Evolutionary conservation across 257 asterid species (phyloP).

Genomic region (Rubia yunnanensis): DNA sequence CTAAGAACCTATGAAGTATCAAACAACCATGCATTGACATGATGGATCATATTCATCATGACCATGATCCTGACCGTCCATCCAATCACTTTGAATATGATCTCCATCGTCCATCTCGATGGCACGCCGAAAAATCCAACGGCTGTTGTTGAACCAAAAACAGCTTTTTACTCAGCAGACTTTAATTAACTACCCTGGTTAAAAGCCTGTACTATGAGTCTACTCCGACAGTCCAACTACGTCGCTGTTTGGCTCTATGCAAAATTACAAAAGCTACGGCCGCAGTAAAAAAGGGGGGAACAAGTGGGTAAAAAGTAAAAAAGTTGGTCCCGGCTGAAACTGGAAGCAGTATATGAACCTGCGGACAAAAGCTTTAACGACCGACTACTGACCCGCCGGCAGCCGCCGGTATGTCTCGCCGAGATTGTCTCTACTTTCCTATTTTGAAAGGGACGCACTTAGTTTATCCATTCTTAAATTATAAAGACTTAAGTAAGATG

Average conservation of each 20-base stretch:
- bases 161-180: neutral
- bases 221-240: too few species aligned
- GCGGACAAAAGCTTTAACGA: constrained; percentile 13
- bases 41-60: neutral
- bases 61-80: neutral
- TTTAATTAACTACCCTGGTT: constrained; percentile 2
- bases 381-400: constrained; percentile 37
- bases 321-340: neutral
- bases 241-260: neutral
- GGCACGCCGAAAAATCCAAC: constrained; percentile 26
- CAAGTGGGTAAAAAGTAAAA: neutral
- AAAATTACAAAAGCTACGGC: neutral
- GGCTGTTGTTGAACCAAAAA: constrained; percentile 2
- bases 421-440: constrained; percentile 3
- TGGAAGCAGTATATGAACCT: constrained; percentile 5
- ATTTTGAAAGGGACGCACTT: constrained; percentile 44
- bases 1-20: neutral
- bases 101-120: neutral
- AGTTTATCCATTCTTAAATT: too few species aligned
- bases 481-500: too few species aligned
- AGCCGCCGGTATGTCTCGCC: constrained; percentile 59
- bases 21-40: neutral
- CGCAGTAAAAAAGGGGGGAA: neutral
- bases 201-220: constrained; percentile 11
- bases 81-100: neutral